Evolutionary conservation across 306 rosid species (phyloP), one percentile per base, ranked within the genome.

Genomic region (Pyrus betulifolia): DNA sequence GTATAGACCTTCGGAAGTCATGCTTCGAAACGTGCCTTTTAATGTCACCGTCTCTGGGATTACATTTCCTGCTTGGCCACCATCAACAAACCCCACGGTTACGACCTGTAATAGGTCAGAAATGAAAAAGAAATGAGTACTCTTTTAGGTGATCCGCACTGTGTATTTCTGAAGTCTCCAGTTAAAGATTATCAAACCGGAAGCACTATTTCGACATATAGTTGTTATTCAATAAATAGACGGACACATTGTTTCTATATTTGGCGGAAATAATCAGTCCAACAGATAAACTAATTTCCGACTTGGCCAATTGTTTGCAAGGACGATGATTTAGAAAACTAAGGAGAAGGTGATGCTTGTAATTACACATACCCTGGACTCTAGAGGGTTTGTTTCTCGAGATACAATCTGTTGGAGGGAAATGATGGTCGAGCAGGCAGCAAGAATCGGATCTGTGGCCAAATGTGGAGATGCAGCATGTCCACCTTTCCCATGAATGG

Each of bases 331-430:
- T 49, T 49, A 49, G 11, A 17, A 70, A 30, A 19, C 3, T 58
- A 25, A 30, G 18, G 21, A 63, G 68, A 63, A 30, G 17, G 27
- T 25, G 4, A 14, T 46, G 54, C 33, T 11, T 11, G 7, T n/a
- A 60, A 11, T 4, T 49, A 49, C 17, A 52, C 40, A 35, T 77
- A 84, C 90, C 82, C 80, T 80, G 64, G 91, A 71, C 45, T 89
- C 81, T 4, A 82, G 82, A 65, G 88, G 91, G 69, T 85, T 85
- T 3, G 90, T 87, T 78, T 89, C 93, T 72, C 88, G 75, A 38
- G 91, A 87, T 66, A 87, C 31, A 55, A 87, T 78, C n/a, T 85
- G 88, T 74, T 89, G 94, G 49, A 87, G 90, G 6, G 89, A 35
- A 28, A 84, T 64, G 76, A 87, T 74, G 62, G 84, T 72, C 4